Evolutionary conservation across 345 rosid genomes (phyloP), one percentile per base, ranked within the genome.

Genomic region (Salix purpurea): DNA sequence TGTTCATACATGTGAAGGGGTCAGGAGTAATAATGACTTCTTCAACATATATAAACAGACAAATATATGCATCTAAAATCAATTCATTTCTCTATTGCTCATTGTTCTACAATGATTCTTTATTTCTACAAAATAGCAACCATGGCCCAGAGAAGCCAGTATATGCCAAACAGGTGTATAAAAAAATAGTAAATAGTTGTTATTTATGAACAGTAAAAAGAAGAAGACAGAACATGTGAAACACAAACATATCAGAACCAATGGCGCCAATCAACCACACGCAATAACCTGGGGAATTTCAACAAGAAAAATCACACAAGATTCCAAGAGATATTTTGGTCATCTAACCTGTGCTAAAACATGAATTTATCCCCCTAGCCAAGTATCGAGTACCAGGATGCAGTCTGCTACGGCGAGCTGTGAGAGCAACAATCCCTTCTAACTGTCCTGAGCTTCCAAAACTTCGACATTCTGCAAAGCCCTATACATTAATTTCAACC

Each of bases 301-400:
- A 37, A 28, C 19, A 46, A 52, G 52, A 52, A 71, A 71, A 58
- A 40, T 18, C 26, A 19, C 44, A 40, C 15, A 21, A 7, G 9
- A 54, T 72, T 74, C 40, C 40, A 72, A 67, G 54, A 66, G 73
- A 84, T n/a, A 67, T 67, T 37, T 34, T 68, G 74, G 76, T 72
- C 75, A 71, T 79, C 85, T 82, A 84, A 93, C 99, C 98, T 70
- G 99, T 92, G 80, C 98, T 94, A 86, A 85, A 92, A 83, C 99
- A 96, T 37, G 98, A 93, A 86, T 96, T 96, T 77, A 96, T 78
- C n/a, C 99, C 99, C 83, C 98, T 90, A 67, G 99, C 99, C 87
- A 96, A 86, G 88, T 91, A 96, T 74, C 98, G 97, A 77, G 99
- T 96, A 37, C 99, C 99, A 75, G 99, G 99, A 82, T 96, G 99